Evolutionary conservation across 345 rosid genomes (phyloP), one percentile per base, ranked within the genome.

Genomic region (Atalantia buxifolia): DNA sequence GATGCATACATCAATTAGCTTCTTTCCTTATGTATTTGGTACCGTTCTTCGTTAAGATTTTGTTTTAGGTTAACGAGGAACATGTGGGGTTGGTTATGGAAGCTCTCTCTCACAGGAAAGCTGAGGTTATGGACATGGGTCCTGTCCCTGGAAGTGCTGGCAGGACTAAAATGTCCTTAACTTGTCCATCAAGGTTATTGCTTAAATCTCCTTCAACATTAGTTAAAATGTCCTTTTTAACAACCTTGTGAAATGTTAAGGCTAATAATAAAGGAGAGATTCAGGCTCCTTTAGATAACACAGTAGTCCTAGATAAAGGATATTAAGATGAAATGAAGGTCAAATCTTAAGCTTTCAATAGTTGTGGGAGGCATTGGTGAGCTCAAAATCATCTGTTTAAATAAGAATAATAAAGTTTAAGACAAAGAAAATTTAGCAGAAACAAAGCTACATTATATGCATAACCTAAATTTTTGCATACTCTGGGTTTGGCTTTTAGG

Each of bases 91-190:
- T 92, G 76, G 86, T 94, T 70, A 88, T 96, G 97, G 99, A 94
- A 87, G 97, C 99, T 82, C 85, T 96, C 45, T 90, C 99, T 79
- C 98, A 92, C 76, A 92, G 99, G 85, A 91, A 93, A 48, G 98
- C 86, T 42, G 97, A 92, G 80, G 88, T 94, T 77, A 48, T 84
- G 56, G 99, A 96, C 88, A 91, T 96, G 97, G 93, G 98, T 75
- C 97, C 98, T 81, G 99, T 96, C 66, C 88, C 97, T 76, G 98
- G 99, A 86, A 85, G 87, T 81, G 85, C 64, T 76, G 98, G 98
- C 66, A 93, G 99, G 85, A 91, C 97, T 30, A 96, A 94, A 81
- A 66, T 96, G 84, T 89, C 93, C 76, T 77, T 94, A 84, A 96
- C 94, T 75, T 94, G 98, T 71, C 99, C 99, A 79, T 96, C 99